These are phyloP conservation scores for slime mould (Dictyostelium discoideum) DNA, from an alignment of 78 protist genomes.

Conservation along the genomic window dicty_2.7 NC_007090.3:2299501-2300000, in stretches of 20 bases:
- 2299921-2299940: conserved; percentile 50
- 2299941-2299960: conserved; percentile 70
- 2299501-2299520: conserved; percentile 74
- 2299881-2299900: conserved; percentile 76
- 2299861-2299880: conserved; percentile 77
- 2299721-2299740: conserved; percentile 67
- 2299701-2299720: conserved; percentile 48
- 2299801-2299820: conserved; percentile 54
- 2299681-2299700: conserved; percentile 48
- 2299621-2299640: conserved; percentile 52
- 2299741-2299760: conserved; percentile 53
- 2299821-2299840: conserved; percentile 50
- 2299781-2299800: conserved; percentile 48
- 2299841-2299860: conserved; percentile 71
- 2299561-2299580: conserved; percentile 67
- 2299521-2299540: conserved; percentile 65
- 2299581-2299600: conserved; percentile 67
- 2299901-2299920: conserved; percentile 56
- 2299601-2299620: conserved; percentile 43
- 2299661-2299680: conserved; percentile 45
- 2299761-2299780: conserved; percentile 72
- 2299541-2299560: conserved; percentile 53
- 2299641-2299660: conserved; percentile 57
- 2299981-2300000: conserved; percentile 48
- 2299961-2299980: conserved; percentile 67